Evolutionary conservation across 1,284 basidiomycete species (phyloP), one percentile per base, ranked within the genome.

Genomic region (Tilletia setariae): DNA sequence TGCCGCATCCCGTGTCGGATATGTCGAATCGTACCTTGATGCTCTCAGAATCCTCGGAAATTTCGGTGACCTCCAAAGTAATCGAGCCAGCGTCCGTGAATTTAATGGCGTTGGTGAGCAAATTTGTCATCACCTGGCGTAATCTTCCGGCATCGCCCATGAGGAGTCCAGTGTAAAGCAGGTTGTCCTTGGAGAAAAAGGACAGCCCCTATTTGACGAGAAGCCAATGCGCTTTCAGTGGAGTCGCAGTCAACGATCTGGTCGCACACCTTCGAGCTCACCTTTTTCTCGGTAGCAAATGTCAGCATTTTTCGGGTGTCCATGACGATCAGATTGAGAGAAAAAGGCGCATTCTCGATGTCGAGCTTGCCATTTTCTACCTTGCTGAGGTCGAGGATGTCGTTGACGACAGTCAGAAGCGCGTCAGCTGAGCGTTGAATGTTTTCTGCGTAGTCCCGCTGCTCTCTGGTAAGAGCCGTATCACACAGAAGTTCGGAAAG

Each of bases 311-410:
- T 76, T 32, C 79, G 77, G 3, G 77, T 78, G 65, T 83, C 82
- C 66, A 76, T 74, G 44, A 82, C 70, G 19, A 84, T 71, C n/a
- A 82, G 78, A 32, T 77, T 80, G 4, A 85, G 76, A 23, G 75
- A 78, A 76, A 85, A 85, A 1, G 83, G 82, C 11, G 83, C 81
- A 23, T 78, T 74, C 62, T 85, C 85, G 19, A 84, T 76, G 35
- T 83, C 78, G 53, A 85, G 83, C 42, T 82, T 82, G 53, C 83
- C 81, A 8, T 82, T 79, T 69, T 85, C 84, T 46, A 85, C 80
- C 69, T 85, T 84, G 25, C 82, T 81, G 64, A 84, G 82, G 70
- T 85, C 85, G 32, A 85, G 77, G 30, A 85, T 83, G 65, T 85
- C 84, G 67, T 84, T 84, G 73, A 86, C 85, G 46, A 86, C 76